Base-by-base conservation (phyloP, 768 basidiomycete genomes). In the Rhizopogon vinicolor region DNA sequence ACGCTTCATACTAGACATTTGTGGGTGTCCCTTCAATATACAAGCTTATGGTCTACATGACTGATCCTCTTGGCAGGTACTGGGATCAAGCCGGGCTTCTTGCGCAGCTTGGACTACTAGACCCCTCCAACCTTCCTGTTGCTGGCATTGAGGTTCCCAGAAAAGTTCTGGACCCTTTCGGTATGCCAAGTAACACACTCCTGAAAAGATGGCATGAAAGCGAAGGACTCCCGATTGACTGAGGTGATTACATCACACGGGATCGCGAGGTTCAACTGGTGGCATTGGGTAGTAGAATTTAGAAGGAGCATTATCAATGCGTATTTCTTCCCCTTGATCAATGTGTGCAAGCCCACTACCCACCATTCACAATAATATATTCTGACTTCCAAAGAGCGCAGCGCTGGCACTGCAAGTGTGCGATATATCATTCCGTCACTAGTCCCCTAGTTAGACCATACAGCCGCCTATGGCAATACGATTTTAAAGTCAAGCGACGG, bases 81-180 rank as follows among this genome's bases (percentile, higher is more conserved):
- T 77, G 78, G 78, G 78, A 79, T 51, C 78, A 80, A 61, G 78
- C 78, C n/a, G 75, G 74, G 9, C 46, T 71, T 13, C 68, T 80
- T 19, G 73, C 74, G 14, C 79, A 79, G 60, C 70, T 76, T 31
- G 74, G 72, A 16, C 64, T 74, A n/a, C 59, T 76, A 18, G 62
- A 71, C 33, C 59, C 68, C 5, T 56, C 57, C 7, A 37, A 44
- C 22, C 66, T 76, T 40, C 72, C 75, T 4, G 63, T 76, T 12
- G 70, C 75, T 2, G 73, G 77, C n/a, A 55, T 69, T n/a, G 75
- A 77, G 52, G 58, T 68, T 10, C 64, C 74, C 9, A 68, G 59
- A 56, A 79, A 77, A 51, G 73, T 76, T 28, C 31, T 76, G 41
- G 67, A 79, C 54, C 74, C 75, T 7, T 77, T 77, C 37, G 70